Percentiles rank a stretch among this genome's conserved stretches.
These are phyloP conservation scores for Colletotrichum sp. DNA, from an alignment of 2,329 filamentous ascomycete genomes.

Conservation along the genomic window DNA sequence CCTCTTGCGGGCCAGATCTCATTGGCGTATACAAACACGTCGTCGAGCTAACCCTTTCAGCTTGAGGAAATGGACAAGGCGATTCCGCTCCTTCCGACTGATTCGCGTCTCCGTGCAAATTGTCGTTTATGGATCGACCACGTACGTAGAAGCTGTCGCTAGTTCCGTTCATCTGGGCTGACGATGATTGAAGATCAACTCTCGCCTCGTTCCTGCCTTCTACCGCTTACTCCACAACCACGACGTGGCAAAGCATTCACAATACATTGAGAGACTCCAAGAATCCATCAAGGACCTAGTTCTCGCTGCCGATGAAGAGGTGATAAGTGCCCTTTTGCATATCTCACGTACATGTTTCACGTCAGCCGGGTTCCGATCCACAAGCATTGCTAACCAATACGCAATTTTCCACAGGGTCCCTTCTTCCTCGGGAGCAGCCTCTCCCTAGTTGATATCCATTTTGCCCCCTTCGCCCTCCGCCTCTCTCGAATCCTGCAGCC, in stretches of 20 bases:
- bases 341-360: not conserved
- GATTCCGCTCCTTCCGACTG: conserved; percentile 66
- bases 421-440: conserved; percentile 65
- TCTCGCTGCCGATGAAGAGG: conserved; percentile 52
- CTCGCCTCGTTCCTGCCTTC: conserved; percentile 77
- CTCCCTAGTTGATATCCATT: conserved; percentile 74
- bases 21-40: not conserved
- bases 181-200: conserved; percentile 64
- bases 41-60: conserved; percentile 37
- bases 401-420: conserved; percentile 53
- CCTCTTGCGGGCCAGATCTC: not conserved
- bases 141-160: conserved; percentile 40
- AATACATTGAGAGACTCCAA: conserved; percentile 66
- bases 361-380: not conserved
- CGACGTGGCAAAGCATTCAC: conserved; percentile 61
- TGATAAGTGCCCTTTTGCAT: conserved; percentile 21
- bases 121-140: conserved; percentile 84
- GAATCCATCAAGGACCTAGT: conserved; percentile 61
- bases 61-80: conserved; percentile 75
- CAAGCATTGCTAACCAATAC: not conserved
- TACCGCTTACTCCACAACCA: conserved; percentile 74
- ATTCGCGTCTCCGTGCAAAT: conserved; percentile 71
- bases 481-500: conserved; percentile 69
- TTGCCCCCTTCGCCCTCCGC: conserved; percentile 77
- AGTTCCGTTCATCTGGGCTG: not conserved